Conservation (phyloP, 371 early-diverging fungal genomes). For the Fennellomyces sp. region DNA sequence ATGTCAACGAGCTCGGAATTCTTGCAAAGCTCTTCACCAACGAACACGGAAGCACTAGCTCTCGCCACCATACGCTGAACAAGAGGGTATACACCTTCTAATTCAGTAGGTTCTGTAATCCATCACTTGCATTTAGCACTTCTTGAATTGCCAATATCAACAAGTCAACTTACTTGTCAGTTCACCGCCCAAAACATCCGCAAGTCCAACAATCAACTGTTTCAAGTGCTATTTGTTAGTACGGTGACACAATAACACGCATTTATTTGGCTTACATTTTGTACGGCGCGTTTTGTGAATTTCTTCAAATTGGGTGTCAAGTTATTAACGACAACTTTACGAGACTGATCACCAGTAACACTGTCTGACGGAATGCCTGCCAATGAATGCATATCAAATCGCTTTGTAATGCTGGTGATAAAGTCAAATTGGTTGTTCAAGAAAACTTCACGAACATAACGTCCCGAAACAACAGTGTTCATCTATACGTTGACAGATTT, state of each 20-base stretch:
- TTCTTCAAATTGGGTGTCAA: conserved; percentile 10
- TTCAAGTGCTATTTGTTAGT: background rate
- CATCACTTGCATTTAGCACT: no score
- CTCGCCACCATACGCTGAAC: conserved; percentile 21
- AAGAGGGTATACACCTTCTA: conserved; percentile 5
- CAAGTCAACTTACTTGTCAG: background rate
- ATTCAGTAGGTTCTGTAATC: background rate
- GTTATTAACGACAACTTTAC: conserved; percentile 9
- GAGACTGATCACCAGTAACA: background rate
- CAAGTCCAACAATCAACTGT: background rate
- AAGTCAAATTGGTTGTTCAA: conserved; percentile 20
- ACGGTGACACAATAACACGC: no score
- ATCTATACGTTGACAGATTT: background rate
- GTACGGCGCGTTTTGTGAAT: conserved; percentile 15
- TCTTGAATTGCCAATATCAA: no score
- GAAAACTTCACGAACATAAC: conserved; percentile 18
- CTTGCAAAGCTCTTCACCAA: conserved; percentile 16
- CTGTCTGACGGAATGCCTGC: background rate
- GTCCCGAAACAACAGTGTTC: conserved; percentile 11
- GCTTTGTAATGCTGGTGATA: conserved; percentile 5
- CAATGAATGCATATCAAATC: conserved; percentile 10
- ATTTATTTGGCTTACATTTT: conserved; percentile 2
- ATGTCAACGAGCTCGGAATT: conserved; percentile 15
- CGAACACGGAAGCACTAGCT: conserved; percentile 26
- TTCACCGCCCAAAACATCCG: background rate